Conservation (phyloP, 75 land plant species). For the Adiantum capillusveneris region DNA sequence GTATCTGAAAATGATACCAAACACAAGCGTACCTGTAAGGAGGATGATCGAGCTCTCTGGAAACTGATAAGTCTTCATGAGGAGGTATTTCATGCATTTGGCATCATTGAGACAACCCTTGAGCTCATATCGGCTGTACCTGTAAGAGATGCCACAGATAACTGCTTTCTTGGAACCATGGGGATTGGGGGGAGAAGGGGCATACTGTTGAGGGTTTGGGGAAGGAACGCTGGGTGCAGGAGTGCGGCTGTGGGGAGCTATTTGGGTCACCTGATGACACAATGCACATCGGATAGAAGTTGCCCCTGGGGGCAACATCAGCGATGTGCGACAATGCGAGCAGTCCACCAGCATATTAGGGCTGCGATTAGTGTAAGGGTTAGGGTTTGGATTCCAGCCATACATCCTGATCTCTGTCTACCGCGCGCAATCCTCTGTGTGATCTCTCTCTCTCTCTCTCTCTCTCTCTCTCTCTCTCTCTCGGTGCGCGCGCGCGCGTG, state of each 20-base stretch:
- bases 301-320: constrained; percentile 74
- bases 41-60: constrained; percentile 73
- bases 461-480: too few species aligned
- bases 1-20: too few species aligned
- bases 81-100: constrained; percentile 77
- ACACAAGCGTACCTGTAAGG: constrained; percentile 33
- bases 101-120: constrained; percentile 95
- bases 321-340: constrained; percentile 51
- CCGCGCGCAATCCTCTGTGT: too few species aligned
- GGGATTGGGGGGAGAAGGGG: constrained; percentile 32
- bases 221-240: constrained; percentile 19
- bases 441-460: too few species aligned
- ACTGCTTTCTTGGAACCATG: constrained; percentile 83
- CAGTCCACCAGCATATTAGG: constrained; percentile 56
- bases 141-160: constrained; percentile 76
- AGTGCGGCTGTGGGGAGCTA: constrained; percentile 30
- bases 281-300: constrained; percentile 65
- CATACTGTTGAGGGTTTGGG: constrained; percentile 42
- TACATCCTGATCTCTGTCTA: too few species aligned
- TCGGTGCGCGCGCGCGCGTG: too few species aligned
- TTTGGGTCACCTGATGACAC: constrained; percentile 50
- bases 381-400: constrained; percentile 1
- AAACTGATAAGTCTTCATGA: constrained; percentile 66
- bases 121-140: constrained; percentile 62
- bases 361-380: neutral